Evolutionary conservation across 1,139 yeast genomes (phyloP), one percentile per base, ranked within the genome.

Genomic region (Citeromyces hawaiiensis): DNA sequence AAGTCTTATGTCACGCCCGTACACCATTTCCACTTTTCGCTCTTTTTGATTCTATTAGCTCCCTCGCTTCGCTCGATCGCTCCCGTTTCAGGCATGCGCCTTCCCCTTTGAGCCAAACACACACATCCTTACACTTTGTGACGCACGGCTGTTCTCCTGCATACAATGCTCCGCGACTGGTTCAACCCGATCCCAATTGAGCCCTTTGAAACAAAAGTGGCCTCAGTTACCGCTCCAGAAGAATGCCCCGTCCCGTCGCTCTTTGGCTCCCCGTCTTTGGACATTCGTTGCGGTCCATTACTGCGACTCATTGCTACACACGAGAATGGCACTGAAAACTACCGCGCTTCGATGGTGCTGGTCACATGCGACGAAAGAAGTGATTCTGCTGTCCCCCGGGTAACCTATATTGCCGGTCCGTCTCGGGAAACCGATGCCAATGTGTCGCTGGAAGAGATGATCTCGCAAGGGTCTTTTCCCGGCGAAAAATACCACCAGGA

Each of bases 201-300:
- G n/a, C n/a, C 32, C 13, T 29, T 29, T 29, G 32, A 29, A 14
- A 29, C 32, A n/a, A n/a, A 29, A 14, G 32, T 29, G 32, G 32
- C 13, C 6, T 29, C 32, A n/a, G 9, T 10, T 10, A 29, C 32
- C 15, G 13, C 32, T 6, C 32, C 32, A 5, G 13, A 19, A 19
- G 14, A 14, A 35, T 13, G 21, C 17, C 37, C 37, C n/a, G 27
- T 9, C 4, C 21, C 13, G 21, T 14, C 21, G 19, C 37, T 10
- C 13, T 3, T 44, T 36, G 47, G 47, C 3, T 43, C 42, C 8
- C 66, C 67, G 0, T 45, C 60, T 0, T 50, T 72, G n/a, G 66
- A 72, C 39, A 64, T 79, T 38, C 63, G 68, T 45, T 81, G 91
- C 54, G 96, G 96, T 1, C 96, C 96, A 0, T 63, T 79, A 31